Percentiles rank a stretch among this genome's conserved stretches.
phyloP scores from a whole-genome alignment of 2,329 filamentous ascomycete species.

The Botrytis elliptica region DNA sequence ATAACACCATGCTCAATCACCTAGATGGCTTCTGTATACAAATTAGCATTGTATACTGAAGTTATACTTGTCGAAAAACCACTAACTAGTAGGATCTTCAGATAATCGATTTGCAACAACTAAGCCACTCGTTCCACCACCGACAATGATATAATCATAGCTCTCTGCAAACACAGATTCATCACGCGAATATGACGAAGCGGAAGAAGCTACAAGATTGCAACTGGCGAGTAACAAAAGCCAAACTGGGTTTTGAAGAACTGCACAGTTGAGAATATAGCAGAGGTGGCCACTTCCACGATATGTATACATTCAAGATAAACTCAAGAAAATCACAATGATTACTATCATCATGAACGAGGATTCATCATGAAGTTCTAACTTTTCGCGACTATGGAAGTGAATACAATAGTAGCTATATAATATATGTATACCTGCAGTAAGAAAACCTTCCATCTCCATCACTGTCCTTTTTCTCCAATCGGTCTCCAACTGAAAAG shows the following conservation, averaged over 20 bases:
- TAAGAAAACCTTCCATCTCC: background rate
- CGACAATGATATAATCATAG: background rate
- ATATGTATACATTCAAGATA: background rate
- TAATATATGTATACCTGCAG: background rate
- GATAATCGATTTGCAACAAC: background rate
- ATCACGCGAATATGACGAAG: background rate
- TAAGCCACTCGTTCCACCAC: background rate
- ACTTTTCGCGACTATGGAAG: background rate
- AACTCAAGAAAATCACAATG: background rate
- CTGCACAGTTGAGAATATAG: background rate
- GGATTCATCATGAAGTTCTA: background rate
- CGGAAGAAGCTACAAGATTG: background rate
- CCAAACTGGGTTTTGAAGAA: background rate
- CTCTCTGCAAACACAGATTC: background rate
- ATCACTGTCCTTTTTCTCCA: background rate
- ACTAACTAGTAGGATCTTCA: background rate
- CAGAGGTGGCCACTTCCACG: background rate
- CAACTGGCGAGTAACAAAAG: background rate
- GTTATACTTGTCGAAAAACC: rapidly evolving
- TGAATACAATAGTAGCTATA: background rate
- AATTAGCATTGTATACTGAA: background rate
- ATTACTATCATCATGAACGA: background rate
- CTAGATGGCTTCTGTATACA: background rate
- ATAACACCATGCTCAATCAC: background rate
- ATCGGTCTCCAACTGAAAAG: background rate